A percentile compares a stretch with the other conserved stretches of the same genome.
Evolutionary conservation across 371 early-diverging fungal species (phyloP).

Genomic region (Mortierella sp.): DNA sequence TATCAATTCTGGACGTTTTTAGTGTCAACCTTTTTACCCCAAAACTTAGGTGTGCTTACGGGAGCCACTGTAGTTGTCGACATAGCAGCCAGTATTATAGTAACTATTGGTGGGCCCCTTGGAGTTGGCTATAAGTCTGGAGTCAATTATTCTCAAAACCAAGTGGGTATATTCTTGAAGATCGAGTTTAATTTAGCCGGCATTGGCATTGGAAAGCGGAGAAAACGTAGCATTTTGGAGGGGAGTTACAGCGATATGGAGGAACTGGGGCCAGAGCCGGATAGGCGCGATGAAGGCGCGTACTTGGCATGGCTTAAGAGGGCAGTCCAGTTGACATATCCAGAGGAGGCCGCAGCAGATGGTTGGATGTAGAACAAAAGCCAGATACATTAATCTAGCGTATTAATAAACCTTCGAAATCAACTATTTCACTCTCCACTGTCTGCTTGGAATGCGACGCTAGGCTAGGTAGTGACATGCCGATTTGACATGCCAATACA

Average conservation of each 20-base stretch:
- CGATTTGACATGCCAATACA: too few species aligned
- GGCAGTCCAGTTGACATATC: slow-evolving; percentile 22
- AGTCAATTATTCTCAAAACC: slow-evolving; percentile 23
- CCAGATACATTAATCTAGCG: background rate
- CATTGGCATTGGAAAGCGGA: slow-evolving; percentile 9
- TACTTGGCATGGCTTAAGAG: slow-evolving; percentile 36
- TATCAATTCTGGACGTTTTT: slow-evolving; percentile 43
- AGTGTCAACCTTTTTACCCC: slow-evolving; percentile 27
- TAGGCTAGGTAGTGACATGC: too few species aligned
- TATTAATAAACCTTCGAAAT: background rate
- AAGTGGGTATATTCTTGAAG: slow-evolving; percentile 32
- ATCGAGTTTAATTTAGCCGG: slow-evolving; percentile 34
- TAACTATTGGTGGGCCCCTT: slow-evolving; percentile 23
- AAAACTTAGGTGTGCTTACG: slow-evolving; percentile 31
- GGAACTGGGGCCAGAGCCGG: slow-evolving; percentile 25
- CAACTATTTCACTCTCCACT: too few species aligned
- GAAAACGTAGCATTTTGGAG: slow-evolving; percentile 10
- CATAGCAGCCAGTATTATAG: slow-evolving; percentile 25
- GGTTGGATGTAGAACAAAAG: background rate
- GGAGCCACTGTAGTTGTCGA: slow-evolving; percentile 34
- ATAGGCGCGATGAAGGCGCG: slow-evolving; percentile 7
- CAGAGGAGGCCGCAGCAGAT: slow-evolving; percentile 20
- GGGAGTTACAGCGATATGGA: background rate
- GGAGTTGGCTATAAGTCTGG: slow-evolving; percentile 29
- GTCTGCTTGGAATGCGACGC: too few species aligned